These are phyloP conservation scores for Infundibulicybe gibba DNA, from an alignment of 768 basidiomycete species.

Conservation along the genomic window DNA sequence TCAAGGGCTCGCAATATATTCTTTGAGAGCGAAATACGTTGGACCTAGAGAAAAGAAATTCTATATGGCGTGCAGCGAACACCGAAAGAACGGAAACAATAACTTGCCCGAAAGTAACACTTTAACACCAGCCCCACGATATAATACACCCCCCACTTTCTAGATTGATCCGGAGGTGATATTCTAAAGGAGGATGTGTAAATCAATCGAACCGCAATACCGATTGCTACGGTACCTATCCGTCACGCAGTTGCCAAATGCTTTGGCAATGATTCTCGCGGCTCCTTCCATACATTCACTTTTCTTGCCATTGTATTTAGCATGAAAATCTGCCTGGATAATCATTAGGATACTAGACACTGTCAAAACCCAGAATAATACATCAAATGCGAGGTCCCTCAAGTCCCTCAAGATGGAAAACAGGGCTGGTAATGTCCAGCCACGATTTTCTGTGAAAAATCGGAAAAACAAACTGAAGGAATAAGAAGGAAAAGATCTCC, in stretches of 20 bases:
- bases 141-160: slow-evolving; percentile 93
- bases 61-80: background rate
- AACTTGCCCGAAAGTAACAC: slow-evolving; percentile 85
- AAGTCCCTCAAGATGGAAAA: slow-evolving; percentile 82
- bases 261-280: slow-evolving; percentile 82
- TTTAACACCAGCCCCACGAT: slow-evolving; percentile 90
- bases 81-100: background rate
- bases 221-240: slow-evolving; percentile 40
- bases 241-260: slow-evolving; percentile 85
- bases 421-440: slow-evolving; percentile 84
- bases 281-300: slow-evolving; percentile 82
- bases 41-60: slow-evolving; percentile 50
- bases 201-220: too few relatives aligned
- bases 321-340: slow-evolving; percentile 58
- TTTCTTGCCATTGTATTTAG: slow-evolving; percentile 50
- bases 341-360: background rate
- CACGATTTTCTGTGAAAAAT: slow-evolving; percentile 75
- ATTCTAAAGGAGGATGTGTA: slow-evolving; percentile 31
- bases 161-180: slow-evolving; percentile 67
- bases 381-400: slow-evolving; percentile 83
- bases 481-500: background rate
- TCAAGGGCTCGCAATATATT: slow-evolving; percentile 89
- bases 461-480: slow-evolving; percentile 62
- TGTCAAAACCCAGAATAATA: slow-evolving; percentile 23
- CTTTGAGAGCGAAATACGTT: slow-evolving; percentile 86